phyloP scores from a whole-genome alignment of 208 protist species.

The Polymyxa betae region DNA sequence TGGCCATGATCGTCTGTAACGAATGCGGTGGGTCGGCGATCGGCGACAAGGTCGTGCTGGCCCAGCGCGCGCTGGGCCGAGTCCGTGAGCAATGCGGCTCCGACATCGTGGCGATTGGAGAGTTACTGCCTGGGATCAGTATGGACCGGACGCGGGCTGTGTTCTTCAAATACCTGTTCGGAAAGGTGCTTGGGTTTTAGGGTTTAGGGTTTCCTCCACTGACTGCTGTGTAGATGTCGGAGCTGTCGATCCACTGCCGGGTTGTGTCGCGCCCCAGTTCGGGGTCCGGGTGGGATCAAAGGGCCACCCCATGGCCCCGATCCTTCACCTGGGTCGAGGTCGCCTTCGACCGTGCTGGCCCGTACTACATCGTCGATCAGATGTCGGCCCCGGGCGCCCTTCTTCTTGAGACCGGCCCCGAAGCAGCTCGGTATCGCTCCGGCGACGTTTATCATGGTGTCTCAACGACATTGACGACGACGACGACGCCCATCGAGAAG shows the following conservation, averaged over 20 bases:
- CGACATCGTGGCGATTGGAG: background rate
- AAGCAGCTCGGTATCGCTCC: slow-evolving; percentile 22
- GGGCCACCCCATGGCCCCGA: background rate
- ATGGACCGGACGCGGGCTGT: background rate
- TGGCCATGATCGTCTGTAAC: slow-evolving; percentile 2
- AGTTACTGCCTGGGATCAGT: slow-evolving; percentile 8
- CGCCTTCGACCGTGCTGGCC: slow-evolving; percentile 20
- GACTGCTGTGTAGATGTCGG: background rate
- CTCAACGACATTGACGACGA: background rate
- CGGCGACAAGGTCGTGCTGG: background rate
- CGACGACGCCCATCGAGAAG: background rate
- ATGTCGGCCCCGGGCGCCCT: background rate
- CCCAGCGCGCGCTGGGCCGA: background rate
- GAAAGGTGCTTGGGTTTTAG: slow-evolving; percentile 9
- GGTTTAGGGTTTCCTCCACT: too few relatives aligned
- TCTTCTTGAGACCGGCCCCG: background rate
- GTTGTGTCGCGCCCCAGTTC: slow-evolving; percentile 38
- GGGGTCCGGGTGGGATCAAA: slow-evolving; percentile 12
- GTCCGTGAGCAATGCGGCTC: background rate
- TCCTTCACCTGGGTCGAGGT: slow-evolving; percentile 34
- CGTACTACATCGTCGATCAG: slow-evolving; percentile 37
- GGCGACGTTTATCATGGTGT: background rate
- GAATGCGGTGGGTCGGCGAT: slow-evolving; percentile 26
- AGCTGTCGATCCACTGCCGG: background rate
- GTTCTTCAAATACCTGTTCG: slow-evolving; percentile 34